phyloP scores from a whole-genome alignment of 805 yeast species.

The Tanozyma kutaoensis region DNA sequence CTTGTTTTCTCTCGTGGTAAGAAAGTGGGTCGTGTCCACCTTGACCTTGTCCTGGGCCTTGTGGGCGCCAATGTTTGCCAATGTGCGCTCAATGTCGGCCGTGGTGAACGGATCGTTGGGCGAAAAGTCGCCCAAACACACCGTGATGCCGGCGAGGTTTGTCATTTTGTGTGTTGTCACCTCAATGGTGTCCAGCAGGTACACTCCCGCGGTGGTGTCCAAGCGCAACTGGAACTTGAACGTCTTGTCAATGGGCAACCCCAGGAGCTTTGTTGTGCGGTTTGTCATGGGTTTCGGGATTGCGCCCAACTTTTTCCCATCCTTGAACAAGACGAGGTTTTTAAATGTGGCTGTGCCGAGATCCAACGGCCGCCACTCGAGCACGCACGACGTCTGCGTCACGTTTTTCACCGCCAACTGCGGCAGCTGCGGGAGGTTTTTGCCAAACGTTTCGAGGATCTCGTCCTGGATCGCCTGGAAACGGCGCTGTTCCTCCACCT shows the following conservation, averaged over 20 bases:
- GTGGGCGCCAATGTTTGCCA: conserved; percentile 65
- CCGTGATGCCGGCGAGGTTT: conserved; percentile 83
- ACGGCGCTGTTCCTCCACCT: conserved; percentile 38
- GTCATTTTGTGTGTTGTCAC: conserved; percentile 93
- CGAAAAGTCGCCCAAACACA: conserved; percentile 75
- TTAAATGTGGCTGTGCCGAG: conserved; percentile 74
- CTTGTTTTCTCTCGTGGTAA: conserved; percentile 47
- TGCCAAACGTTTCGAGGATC: conserved; percentile 62
- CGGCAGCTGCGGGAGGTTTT: conserved; percentile 59
- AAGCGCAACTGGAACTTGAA: conserved; percentile 71
- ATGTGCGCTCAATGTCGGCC: conserved; percentile 47
- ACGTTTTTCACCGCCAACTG: conserved; percentile 56
- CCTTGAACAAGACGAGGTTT: conserved; percentile 66
- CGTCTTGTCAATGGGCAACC: conserved; percentile 74
- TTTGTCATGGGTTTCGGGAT: conserved; percentile 75
- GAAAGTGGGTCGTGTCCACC: conserved; percentile 89
- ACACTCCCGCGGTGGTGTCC: conserved; percentile 85
- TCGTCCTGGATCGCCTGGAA: conserved; percentile 62
- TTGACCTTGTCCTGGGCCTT: conserved; percentile 61
- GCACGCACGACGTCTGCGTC: conserved; percentile 89
- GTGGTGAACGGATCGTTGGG: conserved; percentile 30
- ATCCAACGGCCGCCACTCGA: conserved; percentile 85
- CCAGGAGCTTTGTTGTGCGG: conserved; percentile 78
- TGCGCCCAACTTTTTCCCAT: conserved; percentile 57
- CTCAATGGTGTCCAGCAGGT: conserved; percentile 49